Evolutionary conservation across 371 early-diverging fungal species (phyloP), one percentile per base, ranked within the genome.

Genomic region (Lichtheimia ornata): DNA sequence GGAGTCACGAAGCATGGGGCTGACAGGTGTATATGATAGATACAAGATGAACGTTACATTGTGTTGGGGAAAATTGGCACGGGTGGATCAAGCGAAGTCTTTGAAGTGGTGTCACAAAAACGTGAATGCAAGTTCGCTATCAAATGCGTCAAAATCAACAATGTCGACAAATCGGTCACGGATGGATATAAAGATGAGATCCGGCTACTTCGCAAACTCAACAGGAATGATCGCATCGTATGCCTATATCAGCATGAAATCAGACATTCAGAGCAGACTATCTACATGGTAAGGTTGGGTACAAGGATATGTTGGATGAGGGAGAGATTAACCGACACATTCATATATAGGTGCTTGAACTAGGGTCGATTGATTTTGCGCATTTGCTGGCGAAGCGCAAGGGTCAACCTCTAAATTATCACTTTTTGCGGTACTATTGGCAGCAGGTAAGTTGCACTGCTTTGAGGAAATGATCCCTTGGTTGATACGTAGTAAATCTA

Each of bases 281-380:
- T 64, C 3, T 43, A 53, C 14, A 17, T 64, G 54, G 64, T 64
- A 57, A 41, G 51, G 0, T 28, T 0, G 35, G 9, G 35, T 35
- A 5, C 2, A 35, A 35, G 11, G 35, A 11, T 2, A 11, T 35
- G 11, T 11, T 35, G 35, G 9, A 35, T 35, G 2, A 35, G 1
- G 35, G 35, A 35, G 11, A 35, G 6, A 11, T 35, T 35, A 11
- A 35, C 35, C 35, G 9, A 0, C 9, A 9, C 4, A 1, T 35
- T 35, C 6, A 22, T 22, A 22, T 22, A 22, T 30, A 86, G 79
- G 40, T 86, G 1, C 66, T 99, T 82, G 99, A 99, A 78, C 91
- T 87, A 64, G 99, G 99, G 24, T 97, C 98, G 63, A 92, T 90
- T 7, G 97, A 98, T 62, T 70, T 99, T 42, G 91, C 91, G 2